A percentile compares a stretch with the other conserved stretches of the same genome.
Evolutionary conservation across 1,139 yeast genomes (phyloP).

Genomic region (Debaryomyces robertsiae): DNA sequence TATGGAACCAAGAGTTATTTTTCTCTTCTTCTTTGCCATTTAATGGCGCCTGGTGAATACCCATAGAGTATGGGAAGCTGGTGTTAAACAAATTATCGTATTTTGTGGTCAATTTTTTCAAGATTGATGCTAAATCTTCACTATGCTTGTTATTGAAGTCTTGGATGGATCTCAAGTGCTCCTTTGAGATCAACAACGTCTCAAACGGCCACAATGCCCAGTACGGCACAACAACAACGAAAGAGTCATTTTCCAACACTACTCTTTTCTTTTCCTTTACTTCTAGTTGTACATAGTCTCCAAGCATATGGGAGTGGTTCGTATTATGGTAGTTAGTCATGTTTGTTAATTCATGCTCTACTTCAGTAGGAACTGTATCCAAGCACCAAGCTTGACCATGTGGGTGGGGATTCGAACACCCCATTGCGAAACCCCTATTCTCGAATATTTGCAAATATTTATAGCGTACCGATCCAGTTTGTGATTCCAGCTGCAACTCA

Average conservation of each 20-base stretch:
- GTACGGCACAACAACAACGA: conserved; percentile 73
- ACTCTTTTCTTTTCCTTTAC: conserved; percentile 52
- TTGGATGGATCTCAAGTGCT: conserved; percentile 53
- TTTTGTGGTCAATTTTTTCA: conserved; percentile 59
- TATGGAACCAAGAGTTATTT: conserved; percentile 64
- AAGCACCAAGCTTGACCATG: conserved; percentile 83
- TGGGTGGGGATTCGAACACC: conserved; percentile 82
- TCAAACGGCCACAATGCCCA: conserved; percentile 90
- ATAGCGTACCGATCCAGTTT: conserved; percentile 45
- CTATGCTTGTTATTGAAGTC: conserved; percentile 54
- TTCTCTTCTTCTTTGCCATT: conserved; percentile 40
- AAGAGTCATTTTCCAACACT: conserved; percentile 62
- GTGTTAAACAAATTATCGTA: conserved; percentile 74
- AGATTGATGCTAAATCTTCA: conserved; percentile 56
- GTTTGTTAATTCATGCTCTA: conserved; percentile 56
- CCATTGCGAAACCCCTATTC: conserved; percentile 81
- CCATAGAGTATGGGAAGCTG: conserved; percentile 81
- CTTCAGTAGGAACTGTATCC: conserved; percentile 68
- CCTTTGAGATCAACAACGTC: conserved; percentile 60
- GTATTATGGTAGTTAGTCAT: conserved; percentile 51
- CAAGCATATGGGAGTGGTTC: conserved; percentile 54
- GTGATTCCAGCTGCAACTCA: conserved; percentile 40
- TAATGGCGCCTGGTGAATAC: conserved; percentile 73
- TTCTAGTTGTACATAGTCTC: conserved; percentile 67
- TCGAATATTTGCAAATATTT: conserved; percentile 74